These are phyloP conservation scores for Eucalyptus pumila DNA, from an alignment of 345 rosid genomes.

Conservation along the genomic window DNA sequence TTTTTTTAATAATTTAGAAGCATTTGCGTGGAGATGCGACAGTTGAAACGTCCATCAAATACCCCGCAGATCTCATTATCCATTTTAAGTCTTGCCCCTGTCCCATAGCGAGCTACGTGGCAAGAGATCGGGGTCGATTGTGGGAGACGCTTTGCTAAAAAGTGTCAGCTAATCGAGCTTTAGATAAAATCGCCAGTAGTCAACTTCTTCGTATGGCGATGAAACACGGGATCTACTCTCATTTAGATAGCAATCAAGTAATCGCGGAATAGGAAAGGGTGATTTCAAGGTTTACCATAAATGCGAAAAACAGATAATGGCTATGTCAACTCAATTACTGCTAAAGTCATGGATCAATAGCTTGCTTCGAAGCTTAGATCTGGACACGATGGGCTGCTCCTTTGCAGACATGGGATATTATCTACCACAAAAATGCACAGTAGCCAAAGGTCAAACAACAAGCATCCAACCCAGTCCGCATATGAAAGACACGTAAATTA, in stretches of 20 bases:
- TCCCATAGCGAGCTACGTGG: not conserved
- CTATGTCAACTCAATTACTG: accelerated
- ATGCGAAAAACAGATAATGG: not conserved
- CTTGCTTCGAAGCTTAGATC: not conserved
- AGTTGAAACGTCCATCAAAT: not conserved
- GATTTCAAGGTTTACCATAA: not conserved
- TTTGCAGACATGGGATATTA: not conserved
- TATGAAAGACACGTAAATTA: no score
- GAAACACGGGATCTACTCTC: not conserved
- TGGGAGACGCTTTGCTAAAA: not conserved
- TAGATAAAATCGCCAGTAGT: not conserved
- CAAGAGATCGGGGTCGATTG: not conserved
- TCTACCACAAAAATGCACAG: no score
- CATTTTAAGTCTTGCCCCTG: not conserved
- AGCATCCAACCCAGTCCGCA: no score
- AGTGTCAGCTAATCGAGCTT: not conserved
- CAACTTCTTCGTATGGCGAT: not conserved
- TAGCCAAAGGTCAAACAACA: not conserved
- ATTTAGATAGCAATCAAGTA: not conserved
- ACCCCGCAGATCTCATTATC: not conserved
- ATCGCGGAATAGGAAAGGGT: not conserved
- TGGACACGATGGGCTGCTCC: not conserved
- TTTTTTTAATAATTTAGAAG: no score
- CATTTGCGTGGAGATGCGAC: not conserved
- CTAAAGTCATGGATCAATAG: not conserved